phyloP scores from a whole-genome alignment of 768 basidiomycete species.

The Jaapia argillacea region DNA sequence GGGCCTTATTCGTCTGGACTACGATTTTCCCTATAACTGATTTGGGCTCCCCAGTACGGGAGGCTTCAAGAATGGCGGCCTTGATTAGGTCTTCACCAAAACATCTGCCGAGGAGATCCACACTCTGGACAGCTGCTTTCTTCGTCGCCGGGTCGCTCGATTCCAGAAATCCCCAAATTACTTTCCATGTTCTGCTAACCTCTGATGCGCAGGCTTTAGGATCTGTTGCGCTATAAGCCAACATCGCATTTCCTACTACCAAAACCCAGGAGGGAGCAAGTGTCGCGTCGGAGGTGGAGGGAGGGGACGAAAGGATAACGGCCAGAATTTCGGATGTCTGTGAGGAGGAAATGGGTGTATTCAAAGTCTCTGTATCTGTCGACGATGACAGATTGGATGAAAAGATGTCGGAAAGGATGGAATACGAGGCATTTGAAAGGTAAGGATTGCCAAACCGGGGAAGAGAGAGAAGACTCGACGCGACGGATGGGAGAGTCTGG shows the following conservation, averaged over 20 bases:
- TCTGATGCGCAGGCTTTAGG: constrained; percentile 40
- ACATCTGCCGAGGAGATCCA: constrained; percentile 57
- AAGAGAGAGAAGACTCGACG: constrained; percentile 62
- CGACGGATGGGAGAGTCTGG: constrained; percentile 66
- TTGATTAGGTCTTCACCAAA: constrained; percentile 56
- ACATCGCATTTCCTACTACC: constrained; percentile 64
- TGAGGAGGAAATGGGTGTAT: constrained; percentile 28
- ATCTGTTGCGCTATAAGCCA: constrained; percentile 47
- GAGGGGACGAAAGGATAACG: constrained; percentile 59
- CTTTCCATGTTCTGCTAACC: constrained; percentile 61
- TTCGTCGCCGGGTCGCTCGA: constrained; percentile 51
- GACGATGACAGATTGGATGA: constrained; percentile 32
- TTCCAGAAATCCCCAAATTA: constrained; percentile 70
- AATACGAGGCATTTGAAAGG: constrained; percentile 81
- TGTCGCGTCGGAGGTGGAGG: constrained; percentile 56
- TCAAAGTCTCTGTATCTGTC: constrained; percentile 31
- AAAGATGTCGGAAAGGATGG: constrained; percentile 78
- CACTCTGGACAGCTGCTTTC: constrained; percentile 52
- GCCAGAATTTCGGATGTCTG: constrained; percentile 53
- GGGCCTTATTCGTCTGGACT: constrained; percentile 49
- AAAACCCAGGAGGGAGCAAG: constrained; percentile 73
- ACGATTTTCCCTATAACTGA: constrained; percentile 57
- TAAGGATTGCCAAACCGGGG: constrained; percentile 86
- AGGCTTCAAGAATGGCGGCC: constrained; percentile 37
- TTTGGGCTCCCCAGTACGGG: constrained; percentile 29